Percentiles rank a stretch among this genome's conserved stretches.
These are phyloP conservation scores for Dittrichia graveolens DNA, from an alignment of 129 eudicot species.

Conservation along the genomic window DNA sequence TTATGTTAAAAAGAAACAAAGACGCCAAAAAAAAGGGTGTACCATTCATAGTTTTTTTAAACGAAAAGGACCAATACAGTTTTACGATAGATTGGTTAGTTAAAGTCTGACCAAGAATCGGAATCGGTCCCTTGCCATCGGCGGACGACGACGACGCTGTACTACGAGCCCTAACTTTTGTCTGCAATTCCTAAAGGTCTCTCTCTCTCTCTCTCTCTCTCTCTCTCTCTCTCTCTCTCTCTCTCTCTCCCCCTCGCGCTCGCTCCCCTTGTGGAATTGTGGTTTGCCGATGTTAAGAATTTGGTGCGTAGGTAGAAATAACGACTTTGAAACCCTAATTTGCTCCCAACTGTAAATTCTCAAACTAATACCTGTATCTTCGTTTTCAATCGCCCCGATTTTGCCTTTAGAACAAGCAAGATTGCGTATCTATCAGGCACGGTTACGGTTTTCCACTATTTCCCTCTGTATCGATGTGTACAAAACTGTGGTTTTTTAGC, in stretches of 20 bases:
- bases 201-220: not conserved
- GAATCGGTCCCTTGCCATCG: not conserved
- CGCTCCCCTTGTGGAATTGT: not conserved
- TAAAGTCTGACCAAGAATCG: too few relatives aligned
- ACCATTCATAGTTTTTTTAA: too few relatives aligned
- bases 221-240: not conserved
- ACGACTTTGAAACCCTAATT: conserved; percentile 14
- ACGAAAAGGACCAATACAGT: too few relatives aligned
- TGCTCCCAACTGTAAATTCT: not conserved
- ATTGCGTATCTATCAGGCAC: not conserved
- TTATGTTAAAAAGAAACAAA: too few relatives aligned
- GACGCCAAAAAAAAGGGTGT: too few relatives aligned
- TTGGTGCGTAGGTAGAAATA: not conserved
- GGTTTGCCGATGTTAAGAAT: conserved; percentile 7
- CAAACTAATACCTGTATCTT: not conserved
- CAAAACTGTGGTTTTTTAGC: not conserved
- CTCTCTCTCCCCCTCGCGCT: not conserved
- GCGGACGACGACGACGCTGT: not conserved
- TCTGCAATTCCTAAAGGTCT: not conserved
- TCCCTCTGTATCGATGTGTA: not conserved
- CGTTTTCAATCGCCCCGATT: too few relatives aligned
- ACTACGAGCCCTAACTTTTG: conserved; percentile 1
- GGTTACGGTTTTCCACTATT: not conserved
- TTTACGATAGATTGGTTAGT: too few relatives aligned
- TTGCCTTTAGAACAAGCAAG: too few relatives aligned